Evolutionary conservation across 495 filamentous ascomycete species (phyloP).

Genomic region (Xylaria palmicola): DNA sequence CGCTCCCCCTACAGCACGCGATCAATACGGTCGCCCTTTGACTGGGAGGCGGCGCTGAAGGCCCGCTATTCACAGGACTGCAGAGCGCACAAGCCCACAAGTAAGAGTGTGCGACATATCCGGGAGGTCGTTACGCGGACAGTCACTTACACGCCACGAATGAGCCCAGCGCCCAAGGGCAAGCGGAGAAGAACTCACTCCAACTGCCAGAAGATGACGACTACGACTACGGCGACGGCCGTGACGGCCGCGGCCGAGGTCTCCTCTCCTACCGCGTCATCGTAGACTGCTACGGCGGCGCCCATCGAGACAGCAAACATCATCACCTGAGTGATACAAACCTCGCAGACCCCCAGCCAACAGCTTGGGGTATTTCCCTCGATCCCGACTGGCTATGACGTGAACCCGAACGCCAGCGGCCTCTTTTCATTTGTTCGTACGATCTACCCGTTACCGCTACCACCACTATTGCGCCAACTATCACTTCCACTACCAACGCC

Average conservation of each 20-base stretch:
- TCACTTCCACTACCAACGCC: slow-evolving; percentile 17
- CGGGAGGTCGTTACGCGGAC: slow-evolving; percentile 73
- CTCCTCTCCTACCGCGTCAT: slow-evolving; percentile 2
- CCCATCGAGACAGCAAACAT: background rate
- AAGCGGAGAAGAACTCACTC: slow-evolving; percentile 62
- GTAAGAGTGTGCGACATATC: slow-evolving; percentile 55
- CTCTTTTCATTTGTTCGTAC: slow-evolving; percentile 32
- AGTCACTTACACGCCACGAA: slow-evolving; percentile 69
- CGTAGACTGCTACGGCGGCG: background rate
- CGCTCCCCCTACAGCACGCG: slow-evolving; percentile 52
- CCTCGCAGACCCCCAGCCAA: background rate
- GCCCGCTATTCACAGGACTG: slow-evolving; percentile 45
- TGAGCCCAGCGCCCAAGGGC: slow-evolving; percentile 71
- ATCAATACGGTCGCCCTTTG: slow-evolving; percentile 57
- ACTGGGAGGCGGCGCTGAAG: slow-evolving; percentile 60
- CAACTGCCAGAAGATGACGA: slow-evolving; percentile 25
- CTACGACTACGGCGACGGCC: slow-evolving; percentile 14
- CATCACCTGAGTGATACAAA: background rate
- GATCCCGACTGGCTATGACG: slow-evolving; percentile 6
- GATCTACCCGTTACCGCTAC: background rate
- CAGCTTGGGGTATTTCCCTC: background rate
- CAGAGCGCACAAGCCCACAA: slow-evolving; percentile 45
- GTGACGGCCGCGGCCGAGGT: slow-evolving; percentile 4
- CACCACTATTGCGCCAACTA: slow-evolving; percentile 9
- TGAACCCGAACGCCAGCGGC: slow-evolving; percentile 17